phyloP scores from a whole-genome alignment of 2,329 filamentous ascomycete species.

The Thelonectria blattea region DNA sequence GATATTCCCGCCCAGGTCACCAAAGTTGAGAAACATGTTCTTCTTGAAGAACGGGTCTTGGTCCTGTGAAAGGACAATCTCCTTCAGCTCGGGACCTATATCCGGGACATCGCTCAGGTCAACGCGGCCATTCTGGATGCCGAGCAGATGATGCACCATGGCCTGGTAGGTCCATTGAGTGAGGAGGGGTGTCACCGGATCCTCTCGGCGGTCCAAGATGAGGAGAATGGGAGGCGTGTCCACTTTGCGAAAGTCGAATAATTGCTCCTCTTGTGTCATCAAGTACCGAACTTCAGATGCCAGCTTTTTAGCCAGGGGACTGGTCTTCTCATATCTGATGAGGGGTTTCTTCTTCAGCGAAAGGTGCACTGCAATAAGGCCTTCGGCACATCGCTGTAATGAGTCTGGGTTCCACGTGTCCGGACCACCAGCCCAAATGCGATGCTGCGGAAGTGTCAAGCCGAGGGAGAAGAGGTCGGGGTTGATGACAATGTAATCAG shows the following conservation, averaged over 20 bases:
- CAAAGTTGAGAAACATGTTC: conserved; percentile 99
- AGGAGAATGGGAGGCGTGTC: conserved; percentile 94
- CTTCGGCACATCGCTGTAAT: conserved; percentile 85
- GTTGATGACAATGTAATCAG: conserved; percentile 94
- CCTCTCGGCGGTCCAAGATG: conserved; percentile 88
- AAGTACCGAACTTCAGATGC: conserved; percentile 91
- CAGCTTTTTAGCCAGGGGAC: conserved; percentile 86
- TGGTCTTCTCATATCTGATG: conserved; percentile 92
- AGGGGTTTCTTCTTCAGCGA: conserved; percentile 96
- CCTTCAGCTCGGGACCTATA: conserved; percentile 83
- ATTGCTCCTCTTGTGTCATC: conserved; percentile 92
- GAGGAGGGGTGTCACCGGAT: conserved; percentile 90
- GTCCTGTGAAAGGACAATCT: conserved; percentile 94
- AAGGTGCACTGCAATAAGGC: conserved; percentile 80
- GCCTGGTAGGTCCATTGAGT: conserved; percentile 99
- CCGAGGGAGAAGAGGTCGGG: conserved; percentile 88
- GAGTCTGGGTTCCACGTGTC: conserved; percentile 93
- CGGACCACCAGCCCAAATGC: conserved; percentile 80
- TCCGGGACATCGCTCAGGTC: conserved; percentile 85
- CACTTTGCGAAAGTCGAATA: conserved; percentile 94
- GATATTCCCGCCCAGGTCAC: conserved; percentile 92
- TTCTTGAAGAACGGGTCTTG: conserved; percentile 99
- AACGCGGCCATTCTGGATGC: conserved; percentile 93
- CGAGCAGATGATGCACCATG: conserved; percentile 98
- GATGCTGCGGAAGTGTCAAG: conserved; percentile 72